Evolutionary conservation across 1,139 yeast species (phyloP), one percentile per base, ranked within the genome.

Genomic region (Geotrichum bryndzae): DNA sequence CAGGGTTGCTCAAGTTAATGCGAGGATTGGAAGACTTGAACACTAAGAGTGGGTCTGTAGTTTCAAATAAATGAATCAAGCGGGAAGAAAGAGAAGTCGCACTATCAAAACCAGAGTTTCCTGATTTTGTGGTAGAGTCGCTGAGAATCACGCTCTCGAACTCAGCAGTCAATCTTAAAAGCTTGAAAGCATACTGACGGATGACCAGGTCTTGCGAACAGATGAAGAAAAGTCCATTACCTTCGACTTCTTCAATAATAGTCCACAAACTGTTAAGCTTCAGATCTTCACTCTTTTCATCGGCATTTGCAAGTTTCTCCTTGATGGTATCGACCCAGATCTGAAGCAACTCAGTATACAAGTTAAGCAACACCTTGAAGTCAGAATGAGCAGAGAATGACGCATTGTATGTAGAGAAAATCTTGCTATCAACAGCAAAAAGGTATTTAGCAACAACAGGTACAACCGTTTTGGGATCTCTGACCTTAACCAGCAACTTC

Each of bases 201-300:
- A 90, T 82, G 51, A 82, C 80, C 46, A 89, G 81, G 68, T 91
- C 97, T 69, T 90, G 96, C 1, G 96, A 89, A 70, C 97, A 90
- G 38, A 95, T 77, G 71, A 95, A 94, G 72, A 90, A 94, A 51
- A 95, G 76, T 0, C 97, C 99, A 71, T 92, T 90, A 0, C 99
- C 98, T 75, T 95, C 99, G 8, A 92, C 88, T 67, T 92, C 97
- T 73, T 94, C 98, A 58, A 92, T 86, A 0, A 88, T 86, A 0
- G 96, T 87, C 67, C 90, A 85, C 52, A 90, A 84, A 50, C 84
- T 85, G 68, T 88, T 88, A 82, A 92, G 80, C 69, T 88, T 95
- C 55, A 90, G 74, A 63, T 87, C 91, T 63, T 89, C 94, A 6
- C 83, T 80, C 23, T 57, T 58, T 11, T 56, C 57, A 29, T 56